Percentiles rank a stretch among this genome's conserved stretches.
Conservation (phyloP, 345 rosid species). For the Draba incana region DNA sequence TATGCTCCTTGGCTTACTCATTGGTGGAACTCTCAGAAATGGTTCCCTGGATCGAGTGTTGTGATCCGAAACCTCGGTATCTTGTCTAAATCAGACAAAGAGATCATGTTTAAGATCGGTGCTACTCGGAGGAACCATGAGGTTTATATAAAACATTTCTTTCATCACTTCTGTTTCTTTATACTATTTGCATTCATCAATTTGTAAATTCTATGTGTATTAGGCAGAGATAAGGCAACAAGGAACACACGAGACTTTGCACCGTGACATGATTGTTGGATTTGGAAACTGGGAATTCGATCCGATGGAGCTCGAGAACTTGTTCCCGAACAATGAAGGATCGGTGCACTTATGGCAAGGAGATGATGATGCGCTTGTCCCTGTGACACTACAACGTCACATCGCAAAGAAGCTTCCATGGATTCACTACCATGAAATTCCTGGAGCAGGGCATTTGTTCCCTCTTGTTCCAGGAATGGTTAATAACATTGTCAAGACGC, state of each 20-base stretch:
- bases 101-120: constrained; percentile 39
- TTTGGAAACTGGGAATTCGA: constrained; percentile 68
- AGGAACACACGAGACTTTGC: constrained; percentile 59
- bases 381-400: constrained; percentile 59
- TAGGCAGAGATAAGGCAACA: constrained; percentile 51
- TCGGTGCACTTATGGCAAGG: constrained; percentile 73
- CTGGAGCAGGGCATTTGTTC: constrained; percentile 63
- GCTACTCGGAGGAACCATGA: constrained; percentile 28
- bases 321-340: constrained; percentile 53
- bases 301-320: constrained; percentile 53
- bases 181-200: background rate
- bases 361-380: constrained; percentile 55
- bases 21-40: constrained; percentile 76
- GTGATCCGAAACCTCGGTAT: constrained; percentile 29
- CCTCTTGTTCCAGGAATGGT: constrained; percentile 48
- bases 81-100: constrained; percentile 50
- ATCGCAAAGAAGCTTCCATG: constrained; percentile 58
- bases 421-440: constrained; percentile 62
- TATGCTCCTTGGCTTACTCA: constrained; percentile 63
- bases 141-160: constrained; percentile 26
- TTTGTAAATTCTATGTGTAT: background rate
- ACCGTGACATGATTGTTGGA: constrained; percentile 56
- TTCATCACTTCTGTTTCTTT: background rate
- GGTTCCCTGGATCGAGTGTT: constrained; percentile 55
- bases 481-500: constrained; percentile 50